Base-by-base conservation (phyloP, 208 protist species). In the Trypanosoma lewisi region DNA sequence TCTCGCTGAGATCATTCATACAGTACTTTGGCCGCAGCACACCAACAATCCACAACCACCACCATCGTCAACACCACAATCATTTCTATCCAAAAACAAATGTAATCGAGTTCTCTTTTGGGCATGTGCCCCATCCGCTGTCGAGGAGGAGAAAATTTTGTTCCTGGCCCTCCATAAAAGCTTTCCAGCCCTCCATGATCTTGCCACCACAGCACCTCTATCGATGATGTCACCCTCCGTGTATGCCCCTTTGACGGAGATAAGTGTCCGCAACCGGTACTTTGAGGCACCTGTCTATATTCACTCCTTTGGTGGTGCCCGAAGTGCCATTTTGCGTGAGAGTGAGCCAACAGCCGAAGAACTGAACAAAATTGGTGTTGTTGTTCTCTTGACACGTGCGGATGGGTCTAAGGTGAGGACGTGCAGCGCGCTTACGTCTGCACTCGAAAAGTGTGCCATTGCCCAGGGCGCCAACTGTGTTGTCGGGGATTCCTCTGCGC, bases 1-100 rank as follows among this genome's bases (percentile, higher is more conserved):
- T 27, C 71, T 89, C 33, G 58, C 59, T 3, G 83, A 90, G 63
- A 53, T 76, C 11, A 67, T 90, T 2, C 83, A 90, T 47, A 67
- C 57, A 31, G 52, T 73, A n/a, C 56, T 58, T 17, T 89, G 77
- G 79, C 54, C 41, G 8, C 50, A 67, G 39, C 63, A 28, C 23
- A 41, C 27, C 16, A 4, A 37, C 17, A 30, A 41, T 9, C 33
- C 50, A 17, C 25, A 37, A 50, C n/a, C 45, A 23, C 23, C 23
- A 61, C 19, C 63, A 27, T 28, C 62, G 39, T 60, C 36, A 21
- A 19, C 36, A 16, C 4, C 36, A 33, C 33, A 8, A 48, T 19
- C 19, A 28, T 45, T 51, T 17, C 14, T 16, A 36, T 39, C 31
- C 11, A 8, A 12, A 5, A 64, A 42, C 16, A 36, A 53, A 17